Evolutionary conservation across 2,329 filamentous ascomycete species (phyloP).

Genomic region (Cytospora piceicola): DNA sequence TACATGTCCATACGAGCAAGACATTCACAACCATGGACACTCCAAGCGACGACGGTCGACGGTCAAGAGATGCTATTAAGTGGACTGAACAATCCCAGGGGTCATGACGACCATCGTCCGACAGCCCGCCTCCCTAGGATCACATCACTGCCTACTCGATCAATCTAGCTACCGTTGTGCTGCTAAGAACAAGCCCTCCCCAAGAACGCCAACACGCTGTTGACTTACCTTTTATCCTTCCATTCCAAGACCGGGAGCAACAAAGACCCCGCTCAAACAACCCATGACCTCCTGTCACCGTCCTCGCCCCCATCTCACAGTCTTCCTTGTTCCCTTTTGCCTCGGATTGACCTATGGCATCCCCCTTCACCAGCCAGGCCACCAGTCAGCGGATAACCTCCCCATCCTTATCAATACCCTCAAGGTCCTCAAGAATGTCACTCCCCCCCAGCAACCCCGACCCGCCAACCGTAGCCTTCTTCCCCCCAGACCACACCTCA

Average conservation of each 20-base stretch:
- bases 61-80: constrained; percentile 29
- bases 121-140: constrained; percentile 23
- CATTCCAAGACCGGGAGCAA: constrained; percentile 41
- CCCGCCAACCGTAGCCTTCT: constrained; percentile 55
- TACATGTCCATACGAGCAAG: neutral
- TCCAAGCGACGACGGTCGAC: neutral
- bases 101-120: constrained; percentile 15
- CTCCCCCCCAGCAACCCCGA: constrained; percentile 76
- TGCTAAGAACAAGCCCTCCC: neutral
- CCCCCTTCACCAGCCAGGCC: neutral
- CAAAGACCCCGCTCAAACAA: neutral
- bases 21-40: neutral
- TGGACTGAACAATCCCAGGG: constrained; percentile 25
- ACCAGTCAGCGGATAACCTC: constrained; percentile 67
- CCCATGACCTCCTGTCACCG: neutral
- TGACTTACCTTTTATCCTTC: constrained; percentile 20
- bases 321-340: neutral
- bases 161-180: constrained; percentile 26
- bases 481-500: constrained; percentile 80
- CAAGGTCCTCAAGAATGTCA: constrained; percentile 79
- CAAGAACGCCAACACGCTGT: constrained; percentile 23
- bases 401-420: constrained; percentile 77
- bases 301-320: neutral
- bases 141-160: constrained; percentile 21
- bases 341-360: neutral